These are phyloP conservation scores for Cichorium intybus DNA, from an alignment of 140 eudicot species.

Conservation along the genomic window DNA sequence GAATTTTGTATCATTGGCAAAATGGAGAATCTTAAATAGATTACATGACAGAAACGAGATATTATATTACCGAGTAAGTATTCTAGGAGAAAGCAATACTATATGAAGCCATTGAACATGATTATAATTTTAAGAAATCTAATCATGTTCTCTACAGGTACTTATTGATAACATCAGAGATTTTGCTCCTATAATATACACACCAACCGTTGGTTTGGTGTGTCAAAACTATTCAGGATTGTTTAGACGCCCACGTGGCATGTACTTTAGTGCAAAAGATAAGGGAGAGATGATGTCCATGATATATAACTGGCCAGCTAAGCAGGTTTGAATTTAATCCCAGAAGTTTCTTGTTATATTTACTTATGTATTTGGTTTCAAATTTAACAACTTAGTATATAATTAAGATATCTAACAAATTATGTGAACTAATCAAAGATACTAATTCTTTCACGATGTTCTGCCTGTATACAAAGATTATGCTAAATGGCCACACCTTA, in stretches of 20 bases:
- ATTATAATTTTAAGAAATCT: conserved; percentile 2
- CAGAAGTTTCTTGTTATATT: too few relatives aligned
- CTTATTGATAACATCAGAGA: conserved; percentile 89
- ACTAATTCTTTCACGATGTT: too few relatives aligned
- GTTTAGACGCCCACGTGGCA: conserved; percentile 99
- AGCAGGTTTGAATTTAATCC: conserved; percentile 44
- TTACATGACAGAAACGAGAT: conserved; percentile 98
- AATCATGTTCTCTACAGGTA: conserved; percentile 46
- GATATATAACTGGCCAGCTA: conserved; percentile 98
- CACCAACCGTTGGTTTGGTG: conserved; percentile 98
- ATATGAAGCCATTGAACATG: conserved; percentile 6
- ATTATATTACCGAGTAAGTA: conserved; percentile 85
- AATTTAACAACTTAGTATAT: too few relatives aligned
- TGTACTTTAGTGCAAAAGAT: conserved; percentile 99
- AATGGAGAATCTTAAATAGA: conserved; percentile 98
- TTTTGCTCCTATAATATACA: conserved; percentile 96
- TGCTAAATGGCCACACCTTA: conserved; percentile 2
- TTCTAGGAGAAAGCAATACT: conserved; percentile 14
- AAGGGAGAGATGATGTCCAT: conserved; percentile 99
- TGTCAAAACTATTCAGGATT: conserved; percentile 99
- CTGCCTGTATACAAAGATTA: too few relatives aligned
- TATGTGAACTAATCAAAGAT: too few relatives aligned
- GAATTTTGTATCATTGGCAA: conserved; percentile 61
- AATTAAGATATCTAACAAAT: too few relatives aligned
- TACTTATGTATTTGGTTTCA: background rate